Base-by-base conservation (phyloP, 805 yeast species). In the Kodamaea kakaduensis region DNA sequence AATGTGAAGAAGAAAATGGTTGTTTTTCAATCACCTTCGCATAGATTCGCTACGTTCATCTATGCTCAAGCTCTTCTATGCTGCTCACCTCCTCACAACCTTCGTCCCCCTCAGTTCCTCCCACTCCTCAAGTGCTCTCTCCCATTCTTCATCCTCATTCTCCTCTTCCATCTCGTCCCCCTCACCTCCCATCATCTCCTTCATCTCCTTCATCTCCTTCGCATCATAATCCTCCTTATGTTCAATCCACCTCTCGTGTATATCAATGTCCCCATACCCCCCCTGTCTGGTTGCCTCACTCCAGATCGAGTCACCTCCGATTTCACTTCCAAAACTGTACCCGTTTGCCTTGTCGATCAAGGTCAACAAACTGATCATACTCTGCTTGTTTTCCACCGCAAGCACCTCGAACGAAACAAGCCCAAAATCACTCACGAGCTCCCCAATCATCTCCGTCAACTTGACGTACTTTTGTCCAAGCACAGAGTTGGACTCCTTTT, bases 301-400 rank as follows among this genome's bases (percentile, higher is more conserved):
- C 98, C 98, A 93, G 2, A 93, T 78, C 0, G 90, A 77, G 53
- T 93, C 99, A n/a, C 97, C 98, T 2, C 97, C 96, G 6, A 90
- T 71, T 48, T 93, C 99, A 19, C 88, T 84, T 0, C 99, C 99
- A 64, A 86, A 87, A 46, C 84, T 73, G 54, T 93, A 93, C 0
- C 99, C 99, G 48, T 82, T 85, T 2, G 97, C 90, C 54, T 84
- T 89, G 53, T 93, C 99, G 7, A 93, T 77, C 2, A 77, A 67
- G 10, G 83, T 70, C 28, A 93, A 69, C 23, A 93, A 59, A 33
- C 81, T 73, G 19, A 93, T 89, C 97, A 93, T 93, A 20, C 93
- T 78, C 41, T 79, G 77, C 52, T 93, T 93, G 56, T 93, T 94
- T 50, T 93, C 97, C 3, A 93, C 83, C 0, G 95, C 77, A 27